Conservation (phyloP, 2,329 filamentous ascomycete genomes). For the Lasiodiplodia hormozganensis region DNA sequence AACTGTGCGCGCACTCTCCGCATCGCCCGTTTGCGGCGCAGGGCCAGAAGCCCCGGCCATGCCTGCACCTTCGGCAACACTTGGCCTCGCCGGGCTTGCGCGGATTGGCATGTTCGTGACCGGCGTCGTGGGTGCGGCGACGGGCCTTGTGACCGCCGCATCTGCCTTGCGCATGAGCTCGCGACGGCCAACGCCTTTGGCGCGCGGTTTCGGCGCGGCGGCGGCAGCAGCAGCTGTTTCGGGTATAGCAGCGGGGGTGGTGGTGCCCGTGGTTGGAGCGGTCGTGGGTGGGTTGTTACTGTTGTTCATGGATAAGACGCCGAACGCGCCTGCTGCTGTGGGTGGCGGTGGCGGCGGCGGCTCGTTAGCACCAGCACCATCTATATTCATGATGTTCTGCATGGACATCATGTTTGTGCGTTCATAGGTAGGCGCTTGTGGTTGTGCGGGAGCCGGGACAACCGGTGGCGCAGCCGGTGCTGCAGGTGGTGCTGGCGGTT, state of each 20-base stretch:
- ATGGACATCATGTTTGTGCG: constrained; percentile 37
- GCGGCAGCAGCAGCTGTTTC: constrained; percentile 31
- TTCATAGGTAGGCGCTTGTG: not conserved
- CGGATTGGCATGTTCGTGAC: constrained; percentile 22
- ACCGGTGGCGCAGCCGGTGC: constrained; percentile 32
- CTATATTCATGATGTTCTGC: constrained; percentile 42
- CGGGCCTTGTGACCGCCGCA: constrained; percentile 54
- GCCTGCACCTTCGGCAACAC: not conserved
- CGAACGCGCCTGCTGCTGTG: constrained; percentile 23
- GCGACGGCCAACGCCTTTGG: constrained; percentile 65
- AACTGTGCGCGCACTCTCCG: not conserved
- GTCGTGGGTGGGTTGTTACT: constrained; percentile 31
- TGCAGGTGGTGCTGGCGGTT: constrained; percentile 36
- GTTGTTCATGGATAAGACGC: constrained; percentile 13
- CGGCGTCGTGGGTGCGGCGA: constrained; percentile 1
- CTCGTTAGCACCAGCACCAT: constrained; percentile 36
- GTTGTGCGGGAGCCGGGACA: constrained; percentile 24
- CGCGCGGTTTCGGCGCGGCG: constrained; percentile 44
- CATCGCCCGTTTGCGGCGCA: not conserved
- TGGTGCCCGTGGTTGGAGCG: constrained; percentile 20
- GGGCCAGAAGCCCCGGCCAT: constrained; percentile 36
- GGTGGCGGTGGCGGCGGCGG: not conserved
- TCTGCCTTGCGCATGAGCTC: constrained; percentile 67
- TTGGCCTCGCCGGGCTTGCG: constrained; percentile 4
- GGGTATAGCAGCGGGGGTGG: constrained; percentile 30